Evolutionary conservation across 1,284 basidiomycete species (phyloP).

Genomic region (Veloporphyrellus conicus): DNA sequence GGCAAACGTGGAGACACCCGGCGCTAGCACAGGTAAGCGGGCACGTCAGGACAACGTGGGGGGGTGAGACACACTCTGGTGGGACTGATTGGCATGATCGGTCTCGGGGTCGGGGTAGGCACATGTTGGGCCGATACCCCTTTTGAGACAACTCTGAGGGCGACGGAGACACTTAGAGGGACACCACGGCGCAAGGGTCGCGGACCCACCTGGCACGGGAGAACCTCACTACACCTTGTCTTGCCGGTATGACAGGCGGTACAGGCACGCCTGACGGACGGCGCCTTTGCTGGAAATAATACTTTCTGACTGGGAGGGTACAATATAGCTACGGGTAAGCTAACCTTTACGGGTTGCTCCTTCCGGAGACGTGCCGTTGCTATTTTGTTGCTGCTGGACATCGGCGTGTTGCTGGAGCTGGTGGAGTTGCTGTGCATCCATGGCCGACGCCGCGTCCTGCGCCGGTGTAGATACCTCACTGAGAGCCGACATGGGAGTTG

Average conservation of each 20-base stretch:
- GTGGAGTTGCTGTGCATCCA: slow-evolving; percentile 58
- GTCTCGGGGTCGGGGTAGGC: slow-evolving; percentile 74
- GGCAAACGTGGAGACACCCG: slow-evolving; percentile 34
- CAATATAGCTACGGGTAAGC: slow-evolving; percentile 22
- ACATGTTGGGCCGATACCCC: slow-evolving; percentile 62
- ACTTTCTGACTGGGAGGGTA: slow-evolving; percentile 8
- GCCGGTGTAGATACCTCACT: slow-evolving; percentile 57
- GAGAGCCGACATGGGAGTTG: slow-evolving; percentile 65
- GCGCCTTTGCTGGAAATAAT: slow-evolving; percentile 58
- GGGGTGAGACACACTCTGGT: slow-evolving; percentile 31
- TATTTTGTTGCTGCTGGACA: slow-evolving; percentile 38
- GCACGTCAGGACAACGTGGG: not conserved
- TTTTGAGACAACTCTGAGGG: slow-evolving; percentile 67
- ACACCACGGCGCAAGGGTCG: slow-evolving; percentile 5
- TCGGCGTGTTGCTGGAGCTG: slow-evolving; percentile 44
- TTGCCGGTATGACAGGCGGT: slow-evolving; percentile 76
- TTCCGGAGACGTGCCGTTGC: slow-evolving; percentile 30
- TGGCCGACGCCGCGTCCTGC: slow-evolving; percentile 53
- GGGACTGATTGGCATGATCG: slow-evolving; percentile 46
- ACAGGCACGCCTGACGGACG: slow-evolving; percentile 71
- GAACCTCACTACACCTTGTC: slow-evolving; percentile 71
- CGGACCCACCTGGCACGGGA: slow-evolving; percentile 65
- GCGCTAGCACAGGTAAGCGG: slow-evolving; percentile 23
- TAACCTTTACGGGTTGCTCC: slow-evolving; percentile 30
- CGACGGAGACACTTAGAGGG: slow-evolving; percentile 11